Conservation (phyloP, 257 asterid genomes). For the Perilla frutescens region DNA sequence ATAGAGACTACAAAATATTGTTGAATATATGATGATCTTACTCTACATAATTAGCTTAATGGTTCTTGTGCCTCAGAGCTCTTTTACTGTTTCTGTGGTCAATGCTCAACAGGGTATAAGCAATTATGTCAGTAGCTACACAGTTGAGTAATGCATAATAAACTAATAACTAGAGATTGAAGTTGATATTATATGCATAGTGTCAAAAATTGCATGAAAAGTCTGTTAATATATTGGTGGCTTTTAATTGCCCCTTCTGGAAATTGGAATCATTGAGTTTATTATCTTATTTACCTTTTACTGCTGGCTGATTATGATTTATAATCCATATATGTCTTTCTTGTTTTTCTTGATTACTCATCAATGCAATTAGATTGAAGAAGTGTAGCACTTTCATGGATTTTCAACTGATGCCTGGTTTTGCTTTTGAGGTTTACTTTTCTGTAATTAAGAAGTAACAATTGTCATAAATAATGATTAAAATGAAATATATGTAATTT, state of each 20-base stretch:
- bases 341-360: slow-evolving; percentile 10
- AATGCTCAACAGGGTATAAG: too few species aligned
- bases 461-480: too few species aligned
- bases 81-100: not conserved
- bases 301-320: slow-evolving; percentile 9
- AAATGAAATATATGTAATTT: slow-evolving; percentile 15
- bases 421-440: too few species aligned
- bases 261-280: not conserved
- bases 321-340: not conserved
- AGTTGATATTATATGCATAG: slow-evolving; percentile 11
- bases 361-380: slow-evolving; percentile 11
- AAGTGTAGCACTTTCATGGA: not conserved
- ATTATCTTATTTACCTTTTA: slow-evolving; percentile 5
- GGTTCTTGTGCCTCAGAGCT: not conserved
- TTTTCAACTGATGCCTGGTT: not conserved
- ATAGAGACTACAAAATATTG: not conserved
- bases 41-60: not conserved
- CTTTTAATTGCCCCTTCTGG: not conserved
- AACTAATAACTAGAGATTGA: not conserved
- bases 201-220: slow-evolving; percentile 13
- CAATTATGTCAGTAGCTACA: not conserved
- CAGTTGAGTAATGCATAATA: not conserved
- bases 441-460: too few species aligned
- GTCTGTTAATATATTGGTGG: not conserved
- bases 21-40: slow-evolving; percentile 11